Conservation (phyloP, 2,329 filamentous ascomycete species). For the Fusarium brachygibbosum region DNA sequence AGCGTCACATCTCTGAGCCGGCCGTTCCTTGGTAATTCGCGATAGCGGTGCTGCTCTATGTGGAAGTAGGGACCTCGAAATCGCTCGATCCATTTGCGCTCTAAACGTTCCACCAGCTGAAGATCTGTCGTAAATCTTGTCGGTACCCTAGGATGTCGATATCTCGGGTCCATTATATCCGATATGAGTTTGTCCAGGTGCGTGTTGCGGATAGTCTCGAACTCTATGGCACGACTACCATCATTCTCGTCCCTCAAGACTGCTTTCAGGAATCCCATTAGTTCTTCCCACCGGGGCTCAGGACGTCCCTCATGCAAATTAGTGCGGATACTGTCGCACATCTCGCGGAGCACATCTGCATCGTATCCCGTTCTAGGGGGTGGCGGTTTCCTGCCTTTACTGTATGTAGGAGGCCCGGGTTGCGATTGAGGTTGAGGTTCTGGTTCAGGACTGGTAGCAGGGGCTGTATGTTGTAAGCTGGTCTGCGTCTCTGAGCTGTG, state of each 20-base stretch:
- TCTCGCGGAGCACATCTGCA: constrained; percentile 49
- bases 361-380: constrained; percentile 29
- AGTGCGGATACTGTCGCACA: constrained; percentile 60
- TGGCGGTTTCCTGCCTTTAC: constrained; percentile 4
- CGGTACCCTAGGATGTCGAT: constrained; percentile 47
- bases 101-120: constrained; percentile 56
- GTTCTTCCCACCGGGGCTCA: constrained; percentile 53
- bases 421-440: neutral
- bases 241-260: constrained; percentile 57
- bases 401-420: constrained; percentile 6
- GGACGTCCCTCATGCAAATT: constrained; percentile 53
- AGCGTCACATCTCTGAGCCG: constrained; percentile 59
- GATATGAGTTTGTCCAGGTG: constrained; percentile 61
- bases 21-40: constrained; percentile 54
- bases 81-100: constrained; percentile 59
- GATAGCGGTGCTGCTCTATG: constrained; percentile 61
- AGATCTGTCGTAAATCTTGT: constrained; percentile 54
- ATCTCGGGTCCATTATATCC: constrained; percentile 55
- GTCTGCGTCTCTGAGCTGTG: neutral
- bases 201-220: constrained; percentile 56
- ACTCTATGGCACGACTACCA: constrained; percentile 52
- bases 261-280: constrained; percentile 58
- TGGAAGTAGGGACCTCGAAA: constrained; percentile 61
- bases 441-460: constrained; percentile 24
- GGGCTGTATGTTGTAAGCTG: constrained; percentile 39